Percentiles rank a stretch among this genome's conserved stretches.
phyloP scores from a whole-genome alignment of 768 basidiomycete genomes.

The Tephrocybe rancida region DNA sequence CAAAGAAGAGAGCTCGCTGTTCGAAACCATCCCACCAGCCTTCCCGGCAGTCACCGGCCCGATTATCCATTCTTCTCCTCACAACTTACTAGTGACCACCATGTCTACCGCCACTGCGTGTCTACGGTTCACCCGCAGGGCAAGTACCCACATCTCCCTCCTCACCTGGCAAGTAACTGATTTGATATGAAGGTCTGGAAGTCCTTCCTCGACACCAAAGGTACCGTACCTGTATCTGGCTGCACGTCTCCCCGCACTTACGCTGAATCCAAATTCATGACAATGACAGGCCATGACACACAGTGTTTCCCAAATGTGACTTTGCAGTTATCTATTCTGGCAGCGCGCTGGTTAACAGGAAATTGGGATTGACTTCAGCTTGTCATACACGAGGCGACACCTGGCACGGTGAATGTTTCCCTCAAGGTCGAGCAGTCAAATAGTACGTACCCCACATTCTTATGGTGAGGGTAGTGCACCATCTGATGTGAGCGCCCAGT shows the following conservation, averaged over 20 bases:
- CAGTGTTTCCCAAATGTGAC: constrained; percentile 79
- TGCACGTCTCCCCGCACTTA: background rate
- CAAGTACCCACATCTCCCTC: constrained; percentile 26
- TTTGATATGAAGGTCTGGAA: constrained; percentile 63
- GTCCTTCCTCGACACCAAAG: constrained; percentile 76
- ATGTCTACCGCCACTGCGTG: constrained; percentile 59
- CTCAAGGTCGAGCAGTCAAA: constrained; percentile 78
- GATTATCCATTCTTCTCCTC: background rate
- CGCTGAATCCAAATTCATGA: too few species aligned
- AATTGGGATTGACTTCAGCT: constrained; percentile 47
- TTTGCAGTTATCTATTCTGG: constrained; percentile 1
- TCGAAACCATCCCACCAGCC: background rate
- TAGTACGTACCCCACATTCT: constrained; percentile 40
- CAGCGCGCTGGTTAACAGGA: background rate
- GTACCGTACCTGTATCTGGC: constrained; percentile 39
- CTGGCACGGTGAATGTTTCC: constrained; percentile 70
- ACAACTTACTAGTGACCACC: too few species aligned
- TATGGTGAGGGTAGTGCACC: background rate
- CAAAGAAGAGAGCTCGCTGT: constrained; percentile 1
- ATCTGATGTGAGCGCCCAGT: constrained; percentile 42
- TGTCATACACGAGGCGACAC: constrained; percentile 62
- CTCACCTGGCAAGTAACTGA: background rate
- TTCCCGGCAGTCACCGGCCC: constrained; percentile 11
- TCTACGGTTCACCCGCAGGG: constrained; percentile 68
- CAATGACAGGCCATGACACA: constrained; percentile 70